Percentiles rank a stretch among this genome's conserved stretches.
These are phyloP conservation scores for Penicillium chermesinum DNA, from an alignment of 495 filamentous ascomycete species.

Conservation along the genomic window DNA sequence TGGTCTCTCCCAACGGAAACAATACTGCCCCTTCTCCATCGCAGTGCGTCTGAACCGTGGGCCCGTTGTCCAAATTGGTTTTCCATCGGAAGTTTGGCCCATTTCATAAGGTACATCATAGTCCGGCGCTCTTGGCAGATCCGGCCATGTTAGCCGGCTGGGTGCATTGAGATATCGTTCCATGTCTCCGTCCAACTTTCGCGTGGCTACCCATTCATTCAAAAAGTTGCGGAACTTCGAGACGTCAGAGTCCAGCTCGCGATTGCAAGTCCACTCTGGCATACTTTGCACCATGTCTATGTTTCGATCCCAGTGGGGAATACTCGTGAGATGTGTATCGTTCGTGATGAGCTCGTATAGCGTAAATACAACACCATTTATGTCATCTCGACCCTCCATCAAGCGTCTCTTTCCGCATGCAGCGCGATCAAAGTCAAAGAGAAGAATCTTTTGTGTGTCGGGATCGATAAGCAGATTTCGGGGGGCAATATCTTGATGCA, in stretches of 20 bases:
- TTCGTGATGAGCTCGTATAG: slow-evolving; percentile 39
- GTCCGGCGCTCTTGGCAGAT: slow-evolving; percentile 15
- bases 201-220: slow-evolving; percentile 15
- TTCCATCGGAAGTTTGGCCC: slow-evolving; percentile 13
- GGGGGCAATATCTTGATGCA: slow-evolving; percentile 35
- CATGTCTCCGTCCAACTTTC: slow-evolving; percentile 13
- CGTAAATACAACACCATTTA: slow-evolving; percentile 33
- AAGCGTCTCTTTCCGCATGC: slow-evolving; percentile 17
- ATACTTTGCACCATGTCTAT: slow-evolving; percentile 20
- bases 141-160: slow-evolving; percentile 17
- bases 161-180: slow-evolving; percentile 19
- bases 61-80: slow-evolving; percentile 13
- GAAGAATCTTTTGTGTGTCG: slow-evolving; percentile 27
- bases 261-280: slow-evolving; percentile 15
- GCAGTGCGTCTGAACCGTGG: slow-evolving; percentile 13
- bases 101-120: slow-evolving; percentile 17
- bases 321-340: slow-evolving; percentile 18
- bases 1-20: slow-evolving; percentile 20
- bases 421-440: slow-evolving; percentile 39
- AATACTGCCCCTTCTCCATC: slow-evolving; percentile 20
- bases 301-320: slow-evolving; percentile 17
- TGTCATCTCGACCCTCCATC: slow-evolving; percentile 27
- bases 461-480: slow-evolving; percentile 33
- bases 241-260: slow-evolving; percentile 20
- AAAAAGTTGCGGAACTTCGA: slow-evolving; percentile 19